A percentile compares a stretch with the other conserved stretches of the same genome.
Evolutionary conservation across 345 rosid genomes (phyloP).

Genomic region (Bruguiera parviflora): DNA sequence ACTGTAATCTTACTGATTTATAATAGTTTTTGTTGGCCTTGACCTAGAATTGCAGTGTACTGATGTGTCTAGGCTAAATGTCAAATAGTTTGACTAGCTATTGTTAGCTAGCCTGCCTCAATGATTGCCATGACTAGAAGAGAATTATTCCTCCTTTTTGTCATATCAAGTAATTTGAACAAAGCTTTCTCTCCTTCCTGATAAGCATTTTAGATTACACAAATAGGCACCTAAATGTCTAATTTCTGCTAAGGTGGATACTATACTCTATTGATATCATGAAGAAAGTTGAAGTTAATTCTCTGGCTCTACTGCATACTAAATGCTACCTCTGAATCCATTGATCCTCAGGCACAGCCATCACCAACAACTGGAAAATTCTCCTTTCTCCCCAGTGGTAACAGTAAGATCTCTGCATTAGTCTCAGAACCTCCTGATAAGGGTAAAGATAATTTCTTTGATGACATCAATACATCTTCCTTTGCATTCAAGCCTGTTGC

Average conservation of each 20-base stretch:
- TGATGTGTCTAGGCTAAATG: neutral
- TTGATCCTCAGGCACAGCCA: conserved; percentile 61
- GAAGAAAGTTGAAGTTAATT: neutral
- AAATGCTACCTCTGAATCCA: conserved; percentile 12
- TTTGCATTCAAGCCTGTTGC: conserved; percentile 73
- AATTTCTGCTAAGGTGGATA: neutral
- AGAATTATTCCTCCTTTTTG: neutral
- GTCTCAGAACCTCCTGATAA: conserved; percentile 40
- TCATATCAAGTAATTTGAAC: neutral
- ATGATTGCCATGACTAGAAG: neutral
- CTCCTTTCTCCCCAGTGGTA: conserved; percentile 46
- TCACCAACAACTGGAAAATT: conserved; percentile 38
- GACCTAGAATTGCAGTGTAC: no score
- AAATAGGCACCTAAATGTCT: no score
- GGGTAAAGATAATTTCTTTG: conserved; percentile 56
- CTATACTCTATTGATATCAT: neutral
- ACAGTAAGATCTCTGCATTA: conserved; percentile 29
- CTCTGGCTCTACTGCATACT: conserved; percentile 8
- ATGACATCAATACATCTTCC: conserved; percentile 52
- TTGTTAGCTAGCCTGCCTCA: neutral
- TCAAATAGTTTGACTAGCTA: neutral
- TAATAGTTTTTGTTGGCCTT: neutral
- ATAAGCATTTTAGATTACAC: neutral
- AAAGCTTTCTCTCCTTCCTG: neutral
- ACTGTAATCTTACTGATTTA: neutral